Base-by-base conservation (phyloP, 2,329 filamentous ascomycete genomes). In the Capronia coronata region DNA sequence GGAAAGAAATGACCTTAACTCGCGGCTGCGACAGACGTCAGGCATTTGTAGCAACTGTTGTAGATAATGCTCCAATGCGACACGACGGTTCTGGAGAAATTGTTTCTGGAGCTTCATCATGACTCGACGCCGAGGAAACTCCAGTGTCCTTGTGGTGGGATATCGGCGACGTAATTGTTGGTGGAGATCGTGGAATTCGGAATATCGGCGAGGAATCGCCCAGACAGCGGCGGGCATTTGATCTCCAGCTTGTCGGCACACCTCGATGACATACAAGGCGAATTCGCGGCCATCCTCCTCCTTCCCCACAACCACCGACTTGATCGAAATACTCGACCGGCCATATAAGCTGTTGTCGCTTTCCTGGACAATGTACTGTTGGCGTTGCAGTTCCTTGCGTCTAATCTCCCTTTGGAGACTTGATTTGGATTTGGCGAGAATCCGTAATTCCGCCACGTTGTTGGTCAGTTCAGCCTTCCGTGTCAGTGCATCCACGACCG, bases 301-400 rank as follows among this genome's bases (percentile, higher is more conserved):
- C 54, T 83, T 84, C 4, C 89, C 91, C 11, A 96, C 87, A 70
- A 95, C 88, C 46, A 95, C 90, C 0, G 87, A 87, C 63, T 93
- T 93, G 64, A 98, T 96, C 60, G 80, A 85, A 61, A 97, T 82
- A 0, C 82, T 87, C 2, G 93, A 91, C 14, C 91, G 86, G 2
- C 93, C 93, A 62, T 94, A 97, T 19, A 98, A 75, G 66, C 89
- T 95, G 67, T 95, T 98, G 65, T 98, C 94, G 63, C 89, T 96
- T 68, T 98, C 93, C 68, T 98, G 93, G 6, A 97, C 82, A 39
- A 94, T 87, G 61, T 98, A 98, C 65, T 98, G 94, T 67, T 95
- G 93, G 45, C 90, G 80, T 65, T 98, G 93, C 63, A 98, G 78
- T 67, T 97, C 91, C 65, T 97, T 98, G 27, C 90, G 82, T 49